Conservation (phyloP, 2,329 filamentous ascomycete species). For the Malbranchea zuffiana region DNA sequence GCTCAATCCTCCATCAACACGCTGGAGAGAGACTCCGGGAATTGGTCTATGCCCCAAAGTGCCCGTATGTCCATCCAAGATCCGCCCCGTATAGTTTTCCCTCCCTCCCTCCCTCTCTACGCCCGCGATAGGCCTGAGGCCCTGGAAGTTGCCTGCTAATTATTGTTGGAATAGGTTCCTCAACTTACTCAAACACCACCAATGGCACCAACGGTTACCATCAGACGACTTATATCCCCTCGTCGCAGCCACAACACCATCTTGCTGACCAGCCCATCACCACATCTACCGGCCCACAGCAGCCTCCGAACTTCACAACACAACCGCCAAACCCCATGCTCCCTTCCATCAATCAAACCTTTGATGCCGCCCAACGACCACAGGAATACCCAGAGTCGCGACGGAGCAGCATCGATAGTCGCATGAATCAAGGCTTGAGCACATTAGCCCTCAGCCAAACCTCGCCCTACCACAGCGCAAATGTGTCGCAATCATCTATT, state of each 20-base stretch:
- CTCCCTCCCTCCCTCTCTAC: neutral
- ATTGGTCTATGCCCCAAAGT: slow-evolving; percentile 50
- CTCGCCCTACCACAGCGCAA: slow-evolving; percentile 39
- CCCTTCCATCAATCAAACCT: slow-evolving; percentile 50
- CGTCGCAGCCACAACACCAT: slow-evolving; percentile 28
- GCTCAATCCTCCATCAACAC: slow-evolving; percentile 35
- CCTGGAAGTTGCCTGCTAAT: slow-evolving; percentile 6
- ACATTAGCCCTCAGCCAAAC: slow-evolving; percentile 37
- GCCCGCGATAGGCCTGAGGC: neutral
- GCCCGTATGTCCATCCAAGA: slow-evolving; percentile 37
- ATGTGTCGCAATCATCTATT: slow-evolving; percentile 34
- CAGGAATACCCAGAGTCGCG: slow-evolving; percentile 36
- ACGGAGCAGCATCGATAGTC: slow-evolving; percentile 40
- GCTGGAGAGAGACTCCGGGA: slow-evolving; percentile 47
- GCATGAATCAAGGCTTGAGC: slow-evolving; percentile 40
- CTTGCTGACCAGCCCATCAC: slow-evolving; percentile 27
- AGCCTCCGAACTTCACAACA: slow-evolving; percentile 25
- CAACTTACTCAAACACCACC: slow-evolving; percentile 39
- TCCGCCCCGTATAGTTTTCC: neutral
- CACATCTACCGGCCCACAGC: slow-evolving; percentile 1
- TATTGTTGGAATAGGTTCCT: slow-evolving; percentile 30
- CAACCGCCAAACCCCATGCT: slow-evolving; percentile 36
- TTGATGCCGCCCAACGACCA: slow-evolving; percentile 41
- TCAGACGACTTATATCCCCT: slow-evolving; percentile 25
- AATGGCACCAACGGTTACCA: slow-evolving; percentile 35